Base-by-base conservation (phyloP, 768 basidiomycete species). In the Lentinula edodes region DNA sequence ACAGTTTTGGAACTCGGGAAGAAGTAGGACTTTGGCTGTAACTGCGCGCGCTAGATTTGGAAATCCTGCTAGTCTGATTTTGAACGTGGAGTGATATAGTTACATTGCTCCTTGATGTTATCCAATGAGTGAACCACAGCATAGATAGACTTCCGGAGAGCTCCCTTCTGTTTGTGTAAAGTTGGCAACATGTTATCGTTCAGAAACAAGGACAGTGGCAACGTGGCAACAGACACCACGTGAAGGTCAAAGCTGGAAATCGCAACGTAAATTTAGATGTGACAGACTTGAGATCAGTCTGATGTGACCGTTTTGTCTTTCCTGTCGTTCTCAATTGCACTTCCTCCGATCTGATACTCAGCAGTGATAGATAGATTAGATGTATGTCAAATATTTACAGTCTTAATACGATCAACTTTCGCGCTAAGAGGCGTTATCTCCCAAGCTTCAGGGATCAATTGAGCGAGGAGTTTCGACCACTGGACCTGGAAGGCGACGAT, bases 101-200 rank as follows among this genome's bases (percentile, higher is more conserved):
- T 68, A 90, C 90, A 89, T 75, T 92, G 90, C 59, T 77, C 75
- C 62, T 85, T 78, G 35, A 89, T 67, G 23, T 78, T 75, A 0
- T 82, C 68, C 12, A 91, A 67, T 38, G 71, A 71, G 38, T 75
- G 74, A 35, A 91, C 77, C 7, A 70, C 75, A 5, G 75, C 66
- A 3, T 74, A 63, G 59, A 90, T 71, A 7, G 78, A 68, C 67
- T 81, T 83, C 43, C 90, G 78, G 28, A 91, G 72, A 0, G 74
- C 73, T 39, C 71, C 75, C 66, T 91, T 92, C 66, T 86, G 84
- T 6, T 70, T 66, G 62, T 74, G 77, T 28, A 84, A 66, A 23
- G 54, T 38, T 28, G 45, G 51, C 38, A 57, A 62, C 50, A 52
- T 51, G 12, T 6, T 34, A 28, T 28, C 28, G 28, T 28, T 28